These are phyloP conservation scores for Penicillium sp. DNA, from an alignment of 2,329 filamentous ascomycete species.

Conservation along the genomic window DNA sequence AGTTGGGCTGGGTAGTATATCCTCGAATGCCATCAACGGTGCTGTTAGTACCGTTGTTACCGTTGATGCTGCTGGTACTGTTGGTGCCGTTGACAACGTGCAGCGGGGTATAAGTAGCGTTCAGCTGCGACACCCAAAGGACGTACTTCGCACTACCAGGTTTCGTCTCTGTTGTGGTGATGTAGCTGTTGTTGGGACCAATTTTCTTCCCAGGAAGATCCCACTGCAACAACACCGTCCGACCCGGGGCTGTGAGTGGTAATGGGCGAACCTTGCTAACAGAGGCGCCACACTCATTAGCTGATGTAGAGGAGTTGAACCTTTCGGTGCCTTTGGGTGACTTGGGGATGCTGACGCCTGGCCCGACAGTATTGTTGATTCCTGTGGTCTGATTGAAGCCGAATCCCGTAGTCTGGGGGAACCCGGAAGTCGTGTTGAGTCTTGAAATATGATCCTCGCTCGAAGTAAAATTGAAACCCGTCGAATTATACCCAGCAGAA, in stretches of 20 bases:
- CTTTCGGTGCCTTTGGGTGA: conserved; percentile 50
- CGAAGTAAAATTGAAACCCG: not conserved
- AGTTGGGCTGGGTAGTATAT: conserved; percentile 70
- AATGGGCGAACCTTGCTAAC: conserved; percentile 59
- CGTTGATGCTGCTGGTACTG: conserved; percentile 34
- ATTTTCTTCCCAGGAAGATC: conserved; percentile 65
- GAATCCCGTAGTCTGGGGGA: not conserved
- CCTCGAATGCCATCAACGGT: conserved; percentile 48
- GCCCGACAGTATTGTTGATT: conserved; percentile 58
- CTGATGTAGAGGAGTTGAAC: not conserved
- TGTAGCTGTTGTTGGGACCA: conserved; percentile 79
- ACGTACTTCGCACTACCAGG: conserved; percentile 64
- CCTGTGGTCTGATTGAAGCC: conserved; percentile 44
- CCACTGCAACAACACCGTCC: conserved; percentile 69
- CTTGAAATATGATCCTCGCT: not conserved
- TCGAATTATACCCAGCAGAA: not conserved
- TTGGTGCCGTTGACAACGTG: conserved; percentile 38
- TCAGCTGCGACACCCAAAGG: conserved; percentile 74
- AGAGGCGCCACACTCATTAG: conserved; percentile 59
- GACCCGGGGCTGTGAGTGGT: conserved; percentile 73
- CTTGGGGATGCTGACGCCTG: conserved; percentile 35
- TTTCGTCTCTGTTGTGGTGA: conserved; percentile 53
- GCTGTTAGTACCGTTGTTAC: conserved; percentile 26
- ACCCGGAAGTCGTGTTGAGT: conserved; percentile 34
- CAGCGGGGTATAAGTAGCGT: conserved; percentile 67